Evolutionary conservation across 2,329 filamentous ascomycete species (phyloP).

Genomic region (Fulvia fulva): DNA sequence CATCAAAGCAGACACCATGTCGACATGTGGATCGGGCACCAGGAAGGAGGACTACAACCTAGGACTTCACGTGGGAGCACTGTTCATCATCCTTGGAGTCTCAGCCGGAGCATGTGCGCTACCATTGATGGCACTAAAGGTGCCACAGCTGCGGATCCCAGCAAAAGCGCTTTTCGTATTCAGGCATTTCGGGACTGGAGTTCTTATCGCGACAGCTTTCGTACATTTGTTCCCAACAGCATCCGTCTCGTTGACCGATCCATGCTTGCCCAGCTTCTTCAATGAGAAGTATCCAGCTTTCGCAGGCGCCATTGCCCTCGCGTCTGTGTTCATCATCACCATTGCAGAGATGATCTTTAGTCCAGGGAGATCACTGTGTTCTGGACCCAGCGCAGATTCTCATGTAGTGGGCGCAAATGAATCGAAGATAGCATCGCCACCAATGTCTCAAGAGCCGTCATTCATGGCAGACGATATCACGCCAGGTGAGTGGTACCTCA

Average conservation of each 20-base stretch:
- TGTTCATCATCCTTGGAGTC: conserved; percentile 51
- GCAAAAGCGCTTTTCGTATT: conserved; percentile 55
- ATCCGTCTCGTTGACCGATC: conserved; percentile 55
- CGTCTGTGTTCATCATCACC: conserved; percentile 34
- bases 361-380: conserved; percentile 18
- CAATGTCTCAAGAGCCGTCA: not conserved
- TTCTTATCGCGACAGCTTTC: conserved; percentile 53
- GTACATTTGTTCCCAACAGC: conserved; percentile 58
- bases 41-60: conserved; percentile 48
- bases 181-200: conserved; percentile 54
- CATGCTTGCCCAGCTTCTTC: conserved; percentile 70
- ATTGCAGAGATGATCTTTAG: conserved; percentile 51
- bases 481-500: conserved; percentile 1
- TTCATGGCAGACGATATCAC: conserved; percentile 9
- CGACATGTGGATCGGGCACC: conserved; percentile 48
- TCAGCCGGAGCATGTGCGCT: conserved; percentile 57
- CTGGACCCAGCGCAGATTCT: conserved; percentile 3
- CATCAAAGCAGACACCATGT: conserved; percentile 5
- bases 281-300: conserved; percentile 70
- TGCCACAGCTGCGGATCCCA: conserved; percentile 55
- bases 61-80: conserved; percentile 51
- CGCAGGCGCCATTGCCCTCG: conserved; percentile 74
- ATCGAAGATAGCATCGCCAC: not conserved
- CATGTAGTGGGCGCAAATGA: not conserved
- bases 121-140: conserved; percentile 55